Evolutionary conservation across 495 filamentous ascomycete species (phyloP), one percentile per base, ranked within the genome.

Genomic region (Penicillium bialowiezense): DNA sequence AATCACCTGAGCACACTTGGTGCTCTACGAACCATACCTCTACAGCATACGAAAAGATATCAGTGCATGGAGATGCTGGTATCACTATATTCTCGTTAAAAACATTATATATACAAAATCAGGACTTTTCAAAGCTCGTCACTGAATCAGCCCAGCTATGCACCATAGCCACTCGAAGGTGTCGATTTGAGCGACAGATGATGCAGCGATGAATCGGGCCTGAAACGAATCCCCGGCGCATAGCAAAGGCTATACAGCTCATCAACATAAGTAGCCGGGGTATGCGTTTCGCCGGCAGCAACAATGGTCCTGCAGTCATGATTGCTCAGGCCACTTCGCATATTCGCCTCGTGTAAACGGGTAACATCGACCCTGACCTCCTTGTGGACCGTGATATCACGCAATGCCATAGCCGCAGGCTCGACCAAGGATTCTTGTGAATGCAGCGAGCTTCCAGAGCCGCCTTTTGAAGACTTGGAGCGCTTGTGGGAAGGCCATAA

Each of bases 371-470:
- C 68, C 14, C 73, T 67, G 26, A 79, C 73, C 50, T 79, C 76
- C 41, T 75, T 77, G 29, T 69, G 75, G 20, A 80, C 75, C 50
- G 79, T 71, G 54, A 82, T 84, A 38, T 76, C 76, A 7, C 75
- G 66, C 19, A 75, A 60, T 1, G 65, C 59, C 1, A 50, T 54
- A 2, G 55, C 44, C 6, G 32, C 39, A 5, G 51, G 21, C 18
- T 68, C 51, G 26, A 67, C 47, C 19, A 68, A 50, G 0, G 60
- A 64, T 31, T 70, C 71, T 46, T 66, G 64, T 0, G 69, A 64
- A 20, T 68, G 65, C 36, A 64, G 63, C 0, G 69, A 69, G 5
- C 48, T 15, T 10, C 39, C 54, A 15, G 48, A 38, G 18, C 41
- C 24, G 15, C 41, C 24, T 2, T 29, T 29, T 9, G 21, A 38